Percentiles rank a stretch among this genome's conserved stretches.
Conservation (phyloP, 2,329 filamentous ascomycete species). For the Colletotrichum plurivorum region DNA sequence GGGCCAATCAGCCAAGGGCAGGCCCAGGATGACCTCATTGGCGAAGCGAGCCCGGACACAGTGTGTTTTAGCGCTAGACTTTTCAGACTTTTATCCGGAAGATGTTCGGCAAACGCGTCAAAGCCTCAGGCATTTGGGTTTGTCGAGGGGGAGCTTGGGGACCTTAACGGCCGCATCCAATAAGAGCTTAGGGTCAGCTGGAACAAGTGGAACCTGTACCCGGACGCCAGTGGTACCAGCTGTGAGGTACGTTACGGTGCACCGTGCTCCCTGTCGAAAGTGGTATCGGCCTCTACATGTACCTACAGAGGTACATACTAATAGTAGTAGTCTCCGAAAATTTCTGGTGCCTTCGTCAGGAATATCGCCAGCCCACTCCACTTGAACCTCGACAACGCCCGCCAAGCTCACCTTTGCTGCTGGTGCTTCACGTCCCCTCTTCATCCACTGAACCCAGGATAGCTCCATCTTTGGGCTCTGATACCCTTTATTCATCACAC, state of each 20-base stretch:
- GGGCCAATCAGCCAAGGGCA: conserved; percentile 8
- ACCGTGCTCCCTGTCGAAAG: conserved; percentile 6
- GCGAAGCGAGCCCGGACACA: background rate
- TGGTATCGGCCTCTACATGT: background rate
- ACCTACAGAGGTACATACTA: conserved; percentile 16
- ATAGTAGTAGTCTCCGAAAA: conserved; percentile 32
- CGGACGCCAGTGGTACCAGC: background rate
- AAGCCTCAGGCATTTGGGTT: too few species aligned
- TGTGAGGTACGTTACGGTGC: background rate
- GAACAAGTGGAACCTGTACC: background rate
- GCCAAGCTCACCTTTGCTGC: conserved; percentile 14
- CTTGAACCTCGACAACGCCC: conserved; percentile 18
- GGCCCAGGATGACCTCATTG: conserved; percentile 31
- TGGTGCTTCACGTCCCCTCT: conserved; percentile 19
- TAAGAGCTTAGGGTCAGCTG: conserved; percentile 7
- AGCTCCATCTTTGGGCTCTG: background rate
- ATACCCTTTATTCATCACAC: background rate
- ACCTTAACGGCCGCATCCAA: background rate
- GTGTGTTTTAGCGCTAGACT: too few species aligned
- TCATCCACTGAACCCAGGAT: background rate
- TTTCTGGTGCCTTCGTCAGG: conserved; percentile 39
- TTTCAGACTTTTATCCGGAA: background rate
- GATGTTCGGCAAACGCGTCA: conserved; percentile 22
- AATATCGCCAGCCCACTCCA: conserved; percentile 33
- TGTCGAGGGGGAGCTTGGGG: conserved; percentile 16